phyloP scores from a whole-genome alignment of 1,284 basidiomycete genomes.

The Anthracocystis walkeri region DNA sequence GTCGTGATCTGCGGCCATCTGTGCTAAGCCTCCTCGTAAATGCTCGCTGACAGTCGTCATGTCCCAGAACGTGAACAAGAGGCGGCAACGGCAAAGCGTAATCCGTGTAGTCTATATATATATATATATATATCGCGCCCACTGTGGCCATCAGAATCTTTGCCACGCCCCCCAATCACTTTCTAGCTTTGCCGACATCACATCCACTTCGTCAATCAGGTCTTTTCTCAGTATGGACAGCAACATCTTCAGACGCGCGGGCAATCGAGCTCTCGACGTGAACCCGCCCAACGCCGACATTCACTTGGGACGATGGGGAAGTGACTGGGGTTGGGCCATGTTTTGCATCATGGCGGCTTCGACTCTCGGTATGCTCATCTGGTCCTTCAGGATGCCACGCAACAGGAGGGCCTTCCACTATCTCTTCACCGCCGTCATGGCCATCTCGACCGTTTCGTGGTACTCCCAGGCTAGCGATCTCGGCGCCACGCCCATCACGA shows the following conservation, averaged over 20 bases:
- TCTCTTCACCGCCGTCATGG: conserved; percentile 70
- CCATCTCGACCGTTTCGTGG: conserved; percentile 70
- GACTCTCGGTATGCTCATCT: conserved; percentile 56
- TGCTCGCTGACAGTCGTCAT: background rate
- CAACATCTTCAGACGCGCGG: conserved; percentile 13
- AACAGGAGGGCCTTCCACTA: conserved; percentile 72
- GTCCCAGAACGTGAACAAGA: too few species aligned
- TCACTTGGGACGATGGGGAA: conserved; percentile 58
- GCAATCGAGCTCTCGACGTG: conserved; percentile 40
- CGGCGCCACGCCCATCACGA: conserved; percentile 73
- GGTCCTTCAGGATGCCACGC: conserved; percentile 28
- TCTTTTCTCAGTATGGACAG: conserved; percentile 6
- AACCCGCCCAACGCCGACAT: conserved; percentile 56
- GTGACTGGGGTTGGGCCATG: conserved; percentile 72
- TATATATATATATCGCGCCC: background rate
- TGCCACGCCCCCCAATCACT: background rate
- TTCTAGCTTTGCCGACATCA: background rate
- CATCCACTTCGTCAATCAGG: background rate
- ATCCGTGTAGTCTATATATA: background rate
- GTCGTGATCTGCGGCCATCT: background rate
- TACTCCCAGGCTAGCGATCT: conserved; percentile 76
- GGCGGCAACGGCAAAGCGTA: background rate
- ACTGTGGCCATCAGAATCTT: background rate
- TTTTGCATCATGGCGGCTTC: conserved; percentile 66
- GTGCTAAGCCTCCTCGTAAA: background rate